Evolutionary conservation across 345 rosid species (phyloP), one percentile per base, ranked within the genome.

Genomic region (Draba incana): DNA sequence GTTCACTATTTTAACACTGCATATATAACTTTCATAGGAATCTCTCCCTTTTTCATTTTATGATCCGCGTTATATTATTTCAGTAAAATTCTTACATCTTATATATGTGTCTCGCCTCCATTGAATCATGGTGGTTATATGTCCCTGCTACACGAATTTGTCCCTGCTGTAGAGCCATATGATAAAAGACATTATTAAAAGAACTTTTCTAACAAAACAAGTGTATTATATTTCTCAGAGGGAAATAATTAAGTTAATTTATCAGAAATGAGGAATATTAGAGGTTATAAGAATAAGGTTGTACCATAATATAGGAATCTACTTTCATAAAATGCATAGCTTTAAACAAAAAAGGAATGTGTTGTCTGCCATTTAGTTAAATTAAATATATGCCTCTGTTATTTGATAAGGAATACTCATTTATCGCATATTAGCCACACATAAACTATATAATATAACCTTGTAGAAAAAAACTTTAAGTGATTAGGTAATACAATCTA

Each of bases 341-440:
- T 75, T 75, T 75, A 13, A 68, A 46, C 20, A 56, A 68, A 56
- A 68, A 75, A 56, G 43, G 78, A 69, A 68, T 55, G 38, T 75
- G 74, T 75, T 75, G 78, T 75, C 78, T 75, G 78, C 78, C 78
- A 75, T 75, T 75, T 75, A 52, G 30, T 45, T 8, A 14, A 39
- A 44, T 68, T 54, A 46, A 54, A 68, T 45, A 61, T 61, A 54
- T 67, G 64, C 64, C 46, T 56, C 42, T 15, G 23, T 44, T 53
- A 50, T 58, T 30, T 47, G 38, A 35, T 38, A 27, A 46, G 6
- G 44, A 43, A 53, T 52, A 68, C 64, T 66, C 42, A n/a, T 44
- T 11, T 58, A 60, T 73, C 62, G 62, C 43, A 51, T 74, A 50
- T 58, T 46, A 61, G 57, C 78, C 69, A 62, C 64, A 54, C 59